phyloP scores from a whole-genome alignment of 257 asterid genomes.

The Solanum clarkiae region DNA sequence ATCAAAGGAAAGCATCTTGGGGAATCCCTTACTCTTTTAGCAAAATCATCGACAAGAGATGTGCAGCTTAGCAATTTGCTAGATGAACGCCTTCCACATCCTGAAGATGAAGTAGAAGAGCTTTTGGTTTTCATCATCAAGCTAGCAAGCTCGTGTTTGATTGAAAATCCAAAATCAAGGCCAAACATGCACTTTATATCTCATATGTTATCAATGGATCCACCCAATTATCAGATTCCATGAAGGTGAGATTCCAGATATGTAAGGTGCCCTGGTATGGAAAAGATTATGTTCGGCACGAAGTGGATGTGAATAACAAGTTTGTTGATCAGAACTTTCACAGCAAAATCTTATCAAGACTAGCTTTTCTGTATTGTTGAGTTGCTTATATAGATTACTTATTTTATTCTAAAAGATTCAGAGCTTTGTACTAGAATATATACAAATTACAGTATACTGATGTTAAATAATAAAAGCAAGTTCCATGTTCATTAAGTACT shows the following conservation, averaged over 20 bases:
- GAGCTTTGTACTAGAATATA: neutral
- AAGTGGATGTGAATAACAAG: neutral
- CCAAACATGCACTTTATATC: neutral
- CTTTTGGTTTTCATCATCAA: neutral
- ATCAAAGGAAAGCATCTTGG: slow-evolving; percentile 2
- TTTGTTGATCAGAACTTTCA: neutral
- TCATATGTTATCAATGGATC: neutral
- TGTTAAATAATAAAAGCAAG: neutral
- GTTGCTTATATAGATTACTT: neutral
- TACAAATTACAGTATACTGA: neutral
- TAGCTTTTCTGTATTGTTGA: neutral
- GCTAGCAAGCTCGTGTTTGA: neutral
- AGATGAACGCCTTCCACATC: neutral
- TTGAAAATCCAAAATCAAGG: neutral
- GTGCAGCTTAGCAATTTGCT: neutral
- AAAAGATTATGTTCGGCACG: neutral
- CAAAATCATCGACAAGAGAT: neutral
- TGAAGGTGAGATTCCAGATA: neutral
- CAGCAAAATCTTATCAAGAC: neutral
- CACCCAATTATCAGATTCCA: neutral
- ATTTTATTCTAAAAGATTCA: neutral
- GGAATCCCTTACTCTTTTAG: neutral
- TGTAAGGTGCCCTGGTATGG: neutral
- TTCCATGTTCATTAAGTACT: neutral
- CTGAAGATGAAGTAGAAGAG: neutral